Percentiles rank a stretch among this genome's conserved stretches.
These are phyloP conservation scores for Ceratobasidium sp. DNA, from an alignment of 1,284 basidiomycete genomes.

Conservation along the genomic window DNA sequence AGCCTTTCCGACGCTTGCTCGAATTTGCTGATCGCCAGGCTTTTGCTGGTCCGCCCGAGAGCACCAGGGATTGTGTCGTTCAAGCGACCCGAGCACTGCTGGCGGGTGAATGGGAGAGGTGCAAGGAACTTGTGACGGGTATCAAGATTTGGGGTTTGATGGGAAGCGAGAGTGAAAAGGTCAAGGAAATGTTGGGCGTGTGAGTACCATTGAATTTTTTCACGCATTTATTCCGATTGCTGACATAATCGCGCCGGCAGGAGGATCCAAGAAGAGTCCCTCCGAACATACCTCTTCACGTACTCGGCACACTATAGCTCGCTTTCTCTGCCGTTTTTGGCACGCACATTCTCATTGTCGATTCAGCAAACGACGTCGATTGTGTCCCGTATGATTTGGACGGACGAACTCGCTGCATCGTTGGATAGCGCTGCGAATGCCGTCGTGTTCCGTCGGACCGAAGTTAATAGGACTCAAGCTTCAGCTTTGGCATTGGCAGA, in stretches of 20 bases:
- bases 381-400: slow-evolving; percentile 99
- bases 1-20: slow-evolving; percentile 92
- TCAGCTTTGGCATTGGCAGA: slow-evolving; percentile 88
- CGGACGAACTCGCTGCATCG: slow-evolving; percentile 92
- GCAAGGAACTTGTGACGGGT: slow-evolving; percentile 88
- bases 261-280: slow-evolving; percentile 97
- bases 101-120: slow-evolving; percentile 96
- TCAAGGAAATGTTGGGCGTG: slow-evolving; percentile 95
- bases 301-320: slow-evolving; percentile 95
- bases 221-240: background rate
- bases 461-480: slow-evolving; percentile 89
- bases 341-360: slow-evolving; percentile 80
- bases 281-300: slow-evolving; percentile 98
- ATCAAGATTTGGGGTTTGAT: slow-evolving; percentile 99
- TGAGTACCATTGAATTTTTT: slow-evolving; percentile 54
- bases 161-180: slow-evolving; percentile 78
- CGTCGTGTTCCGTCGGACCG: slow-evolving; percentile 90
- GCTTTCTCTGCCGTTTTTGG: slow-evolving; percentile 70
- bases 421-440: slow-evolving; percentile 83
- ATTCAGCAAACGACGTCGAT: slow-evolving; percentile 85
- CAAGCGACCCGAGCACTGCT: slow-evolving; percentile 97
- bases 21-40: slow-evolving; percentile 98
- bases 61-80: slow-evolving; percentile 99
- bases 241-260: slow-evolving; percentile 52
- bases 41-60: slow-evolving; percentile 98